phyloP scores from a whole-genome alignment of 2,329 filamentous ascomycete genomes.

The Calonectria multiphialidica region DNA sequence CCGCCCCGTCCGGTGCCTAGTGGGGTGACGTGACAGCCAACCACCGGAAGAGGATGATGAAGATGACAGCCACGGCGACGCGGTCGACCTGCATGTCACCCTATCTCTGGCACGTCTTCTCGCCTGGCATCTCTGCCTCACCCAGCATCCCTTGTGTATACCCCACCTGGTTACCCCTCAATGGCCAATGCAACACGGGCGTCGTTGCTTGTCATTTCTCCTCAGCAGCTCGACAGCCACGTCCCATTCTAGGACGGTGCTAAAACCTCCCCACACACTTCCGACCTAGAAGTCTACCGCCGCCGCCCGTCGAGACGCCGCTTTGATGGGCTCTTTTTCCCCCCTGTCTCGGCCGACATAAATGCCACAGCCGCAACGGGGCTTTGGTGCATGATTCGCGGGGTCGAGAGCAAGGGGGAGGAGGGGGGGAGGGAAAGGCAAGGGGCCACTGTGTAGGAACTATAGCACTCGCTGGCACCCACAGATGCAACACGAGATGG shows the following conservation, averaged over 20 bases:
- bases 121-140: slow-evolving; percentile 13
- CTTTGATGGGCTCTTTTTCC: slow-evolving; percentile 16
- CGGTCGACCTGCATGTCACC: slow-evolving; percentile 32
- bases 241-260: not conserved
- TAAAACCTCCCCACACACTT: not conserved
- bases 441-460: slow-evolving; percentile 10
- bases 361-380: slow-evolving; percentile 31
- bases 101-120: slow-evolving; percentile 13
- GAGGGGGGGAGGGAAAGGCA: not conserved
- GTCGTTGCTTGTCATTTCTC: slow-evolving; percentile 4
- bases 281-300: slow-evolving; percentile 1
- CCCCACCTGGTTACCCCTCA: slow-evolving; percentile 12
- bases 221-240: slow-evolving; percentile 8
- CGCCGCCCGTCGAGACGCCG: not conserved
- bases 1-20: slow-evolving; percentile 36
- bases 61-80: slow-evolving; percentile 10
- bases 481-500: slow-evolving; percentile 36
- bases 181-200: slow-evolving; percentile 4
- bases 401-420: not conserved
- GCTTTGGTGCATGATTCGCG: slow-evolving; percentile 26
- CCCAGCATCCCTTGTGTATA: slow-evolving; percentile 13
- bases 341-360: slow-evolving; percentile 29
- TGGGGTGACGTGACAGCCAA: slow-evolving; percentile 31
- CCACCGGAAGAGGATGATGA: slow-evolving; percentile 20
- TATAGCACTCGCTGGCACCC: slow-evolving; percentile 3